Base-by-base conservation (phyloP, 2,329 filamentous ascomycete genomes). In the Exophiala bonariae region DNA sequence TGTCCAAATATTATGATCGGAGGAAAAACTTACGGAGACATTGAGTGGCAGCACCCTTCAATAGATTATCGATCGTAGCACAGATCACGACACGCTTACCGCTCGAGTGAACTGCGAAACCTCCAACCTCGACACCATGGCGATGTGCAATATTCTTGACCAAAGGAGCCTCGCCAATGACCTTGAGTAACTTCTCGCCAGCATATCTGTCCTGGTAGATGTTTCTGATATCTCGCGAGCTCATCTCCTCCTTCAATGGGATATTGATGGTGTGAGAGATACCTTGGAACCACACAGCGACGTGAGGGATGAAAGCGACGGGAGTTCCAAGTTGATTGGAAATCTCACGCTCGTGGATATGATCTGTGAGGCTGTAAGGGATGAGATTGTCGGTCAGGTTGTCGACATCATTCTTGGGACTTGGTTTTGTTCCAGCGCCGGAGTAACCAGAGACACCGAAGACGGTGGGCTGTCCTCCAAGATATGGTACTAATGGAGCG, bases 191-290 rank as follows among this genome's bases (percentile, higher is more conserved):
- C 72, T 90, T 92, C 79, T 97, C 93, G 41, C 91, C 91, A 4
- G 92, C 92, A 63, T 96, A 99, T 18, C 92, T 82, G 61, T 97
- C 92, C 71, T 97, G 92, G 77, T 95, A 99, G 49, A 97, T 76
- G 63, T 96, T 89, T 53, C 93, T 83, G 59, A 99, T 89, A 65
- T 97, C 91, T 42, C 93, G 86, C 33, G 88, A 91, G 2, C 83
- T 88, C 87, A 97, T 95, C 52, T 82, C 79, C 69, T 92, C 80
- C 63, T 86, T 86, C 7, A 99, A 77, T 10, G 92, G 92, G 40
- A 97, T 88, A 63, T 83, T 90, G 68, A 97, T 91, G 31, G 90
- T 92, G 70, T 91, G 87, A 74, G 89, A 84, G 59, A 97, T 97
- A 55, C 92, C 92, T 64, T 95, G 86, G 80, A 97, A 97, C 92